phyloP scores from a whole-genome alignment of 1,284 basidiomycete genomes.

The Heterobasidion irregulare region DNA sequence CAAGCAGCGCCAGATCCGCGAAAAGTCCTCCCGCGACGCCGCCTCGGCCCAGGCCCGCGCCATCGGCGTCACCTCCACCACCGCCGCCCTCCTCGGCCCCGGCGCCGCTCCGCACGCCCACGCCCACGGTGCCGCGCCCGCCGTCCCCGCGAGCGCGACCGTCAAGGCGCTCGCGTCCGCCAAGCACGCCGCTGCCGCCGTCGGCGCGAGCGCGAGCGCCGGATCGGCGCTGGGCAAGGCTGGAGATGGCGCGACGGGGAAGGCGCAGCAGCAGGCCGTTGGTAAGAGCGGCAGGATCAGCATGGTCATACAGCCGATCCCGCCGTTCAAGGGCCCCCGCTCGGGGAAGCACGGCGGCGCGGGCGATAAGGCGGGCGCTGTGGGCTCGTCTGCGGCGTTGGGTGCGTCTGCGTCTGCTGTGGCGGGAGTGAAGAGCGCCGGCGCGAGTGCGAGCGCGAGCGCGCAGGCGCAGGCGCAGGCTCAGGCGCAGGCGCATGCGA shows the following conservation, averaged over 20 bases:
- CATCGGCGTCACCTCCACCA: slow-evolving; percentile 41
- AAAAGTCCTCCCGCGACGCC: slow-evolving; percentile 68
- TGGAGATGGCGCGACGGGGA: slow-evolving; percentile 19
- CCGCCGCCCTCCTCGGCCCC: slow-evolving; percentile 23
- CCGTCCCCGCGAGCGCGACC: no score
- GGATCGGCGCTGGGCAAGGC: slow-evolving; percentile 14
- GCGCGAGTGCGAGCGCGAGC: slow-evolving; percentile 15
- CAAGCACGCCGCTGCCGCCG: slow-evolving; percentile 1
- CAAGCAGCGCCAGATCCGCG: slow-evolving; percentile 77
- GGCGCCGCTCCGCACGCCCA: no score
- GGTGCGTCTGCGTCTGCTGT: slow-evolving; percentile 21
- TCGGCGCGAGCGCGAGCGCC: slow-evolving; percentile 5
- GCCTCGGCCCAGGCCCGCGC: slow-evolving; percentile 52
- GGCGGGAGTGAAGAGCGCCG: slow-evolving; percentile 21
- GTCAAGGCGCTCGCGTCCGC: slow-evolving; percentile 9
- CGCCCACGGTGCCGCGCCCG: no score
- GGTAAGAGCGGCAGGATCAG: slow-evolving; percentile 26
- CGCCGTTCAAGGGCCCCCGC: slow-evolving; percentile 77
- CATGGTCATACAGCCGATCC: slow-evolving; percentile 86
- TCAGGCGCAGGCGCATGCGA: slow-evolving; percentile 30
- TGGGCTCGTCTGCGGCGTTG: no score
- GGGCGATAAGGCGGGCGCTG: slow-evolving; percentile 18
- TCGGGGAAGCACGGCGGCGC: slow-evolving; percentile 13
- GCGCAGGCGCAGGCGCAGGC: slow-evolving; percentile 22
- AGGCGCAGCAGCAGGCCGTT: slow-evolving; percentile 17